A percentile compares a stretch with the other conserved stretches of the same genome.
phyloP scores from a whole-genome alignment of 2,329 filamentous ascomycete genomes.

The Fonsecaea monophora region DNA sequence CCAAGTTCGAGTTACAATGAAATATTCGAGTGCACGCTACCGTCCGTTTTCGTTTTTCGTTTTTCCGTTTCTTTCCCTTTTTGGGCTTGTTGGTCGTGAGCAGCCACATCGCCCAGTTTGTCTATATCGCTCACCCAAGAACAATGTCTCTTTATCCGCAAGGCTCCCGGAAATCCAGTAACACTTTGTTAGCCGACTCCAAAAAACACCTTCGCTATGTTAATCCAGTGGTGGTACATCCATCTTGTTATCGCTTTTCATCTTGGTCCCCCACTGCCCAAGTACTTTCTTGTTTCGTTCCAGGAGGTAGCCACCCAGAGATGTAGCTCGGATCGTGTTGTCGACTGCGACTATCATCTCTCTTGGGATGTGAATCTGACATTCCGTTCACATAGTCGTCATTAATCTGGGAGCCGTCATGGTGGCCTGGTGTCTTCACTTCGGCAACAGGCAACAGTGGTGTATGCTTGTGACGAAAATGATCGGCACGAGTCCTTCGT shows the following conservation, averaged over 20 bases:
- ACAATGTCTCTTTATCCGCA: constrained; percentile 2
- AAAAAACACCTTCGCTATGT: constrained; percentile 34
- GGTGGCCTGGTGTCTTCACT: constrained; percentile 45
- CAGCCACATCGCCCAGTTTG: background rate
- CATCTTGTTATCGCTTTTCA: constrained; percentile 34
- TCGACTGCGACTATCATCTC: constrained; percentile 51
- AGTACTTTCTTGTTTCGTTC: constrained; percentile 85
- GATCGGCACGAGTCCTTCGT: constrained; percentile 70
- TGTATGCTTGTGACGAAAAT: constrained; percentile 64
- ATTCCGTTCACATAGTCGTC: constrained; percentile 26
- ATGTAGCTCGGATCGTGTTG: constrained; percentile 18
- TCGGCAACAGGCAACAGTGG: constrained; percentile 72
- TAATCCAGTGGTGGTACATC: constrained; percentile 32
- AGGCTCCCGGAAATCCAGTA: constrained; percentile 5
- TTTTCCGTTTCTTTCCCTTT: background rate
- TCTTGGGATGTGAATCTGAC: constrained; percentile 45
- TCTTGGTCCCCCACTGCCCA: constrained; percentile 64
- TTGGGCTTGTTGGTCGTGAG: background rate
- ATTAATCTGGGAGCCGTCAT: constrained; percentile 14
- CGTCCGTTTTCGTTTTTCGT: background rate
- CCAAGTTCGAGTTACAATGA: constrained; percentile 12
- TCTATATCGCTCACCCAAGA: constrained; percentile 7
- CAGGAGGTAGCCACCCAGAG: constrained; percentile 71
- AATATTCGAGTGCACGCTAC: background rate
- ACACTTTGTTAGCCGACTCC: constrained; percentile 21